Percentiles rank a stretch among this genome's conserved stretches.
These are phyloP conservation scores for Amphibolis antarctica DNA, from an alignment of 106 monocot species.

Conservation along the genomic window DNA sequence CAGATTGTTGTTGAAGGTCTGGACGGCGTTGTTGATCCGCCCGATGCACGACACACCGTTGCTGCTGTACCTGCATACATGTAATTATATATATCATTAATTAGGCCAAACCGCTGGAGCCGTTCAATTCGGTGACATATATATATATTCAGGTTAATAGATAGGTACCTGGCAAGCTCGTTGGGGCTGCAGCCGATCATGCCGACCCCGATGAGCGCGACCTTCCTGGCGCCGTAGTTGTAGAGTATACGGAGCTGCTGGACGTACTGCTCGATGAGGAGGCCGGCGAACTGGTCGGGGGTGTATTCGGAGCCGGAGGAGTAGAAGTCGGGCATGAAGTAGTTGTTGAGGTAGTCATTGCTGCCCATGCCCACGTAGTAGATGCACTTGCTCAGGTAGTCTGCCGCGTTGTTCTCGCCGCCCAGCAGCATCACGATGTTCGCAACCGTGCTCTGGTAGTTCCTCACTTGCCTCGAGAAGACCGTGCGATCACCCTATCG, in stretches of 20 bases:
- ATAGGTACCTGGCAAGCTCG: constrained; percentile 65
- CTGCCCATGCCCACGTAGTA: constrained; percentile 84
- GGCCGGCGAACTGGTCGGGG: constrained; percentile 57
- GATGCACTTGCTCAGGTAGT: constrained; percentile 77
- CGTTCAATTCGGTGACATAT: no score
- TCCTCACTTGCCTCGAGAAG: constrained; percentile 53
- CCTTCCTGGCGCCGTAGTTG: constrained; percentile 39
- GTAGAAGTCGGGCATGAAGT: constrained; percentile 85
- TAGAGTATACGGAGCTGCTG: constrained; percentile 38
- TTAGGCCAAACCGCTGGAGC: no score
- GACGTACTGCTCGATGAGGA: constrained; percentile 50
- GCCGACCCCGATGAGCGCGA: constrained; percentile 64
- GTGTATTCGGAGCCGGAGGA: constrained; percentile 47
- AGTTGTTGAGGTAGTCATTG: constrained; percentile 99
- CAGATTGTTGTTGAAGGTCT: constrained; percentile 29
- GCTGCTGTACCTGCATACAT: no score
- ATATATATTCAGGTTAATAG: no score
- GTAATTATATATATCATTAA: no score
- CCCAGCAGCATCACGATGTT: constrained; percentile 51
- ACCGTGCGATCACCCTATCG: constrained; percentile 51
- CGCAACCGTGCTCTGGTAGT: constrained; percentile 52
- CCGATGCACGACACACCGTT: constrained; percentile 53
- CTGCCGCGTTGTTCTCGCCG: constrained; percentile 42
- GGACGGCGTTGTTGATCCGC: constrained; percentile 28
- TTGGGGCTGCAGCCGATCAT: constrained; percentile 83